A percentile compares a stretch with the other conserved stretches of the same genome.
phyloP scores from a whole-genome alignment of 164 flowering plant species.

The Magnolia changhungtana region DNA sequence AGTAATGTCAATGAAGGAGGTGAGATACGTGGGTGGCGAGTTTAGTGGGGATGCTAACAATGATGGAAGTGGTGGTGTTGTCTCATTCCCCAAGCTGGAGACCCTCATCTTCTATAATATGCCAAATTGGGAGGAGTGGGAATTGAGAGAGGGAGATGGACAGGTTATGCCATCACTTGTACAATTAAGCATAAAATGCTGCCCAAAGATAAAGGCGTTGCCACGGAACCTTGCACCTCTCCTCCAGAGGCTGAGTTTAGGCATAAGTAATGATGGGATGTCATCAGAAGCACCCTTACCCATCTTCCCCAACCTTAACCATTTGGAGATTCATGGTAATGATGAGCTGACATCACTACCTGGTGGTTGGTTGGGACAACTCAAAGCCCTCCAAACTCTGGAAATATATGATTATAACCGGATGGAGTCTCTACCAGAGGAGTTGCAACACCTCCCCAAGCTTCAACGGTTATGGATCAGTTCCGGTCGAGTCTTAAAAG shows the following conservation, averaged over 20 bases:
- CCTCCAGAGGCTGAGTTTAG: neutral
- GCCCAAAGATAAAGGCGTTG: neutral
- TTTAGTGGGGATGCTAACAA: neutral
- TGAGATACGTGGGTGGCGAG: neutral
- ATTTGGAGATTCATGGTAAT: neutral
- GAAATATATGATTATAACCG: neutral
- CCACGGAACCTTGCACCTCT: neutral
- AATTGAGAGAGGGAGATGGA: neutral
- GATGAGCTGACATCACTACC: neutral
- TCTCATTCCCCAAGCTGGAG: neutral
- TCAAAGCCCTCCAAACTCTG: neutral
- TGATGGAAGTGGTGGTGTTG: neutral
- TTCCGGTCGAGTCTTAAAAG: too few relatives aligned
- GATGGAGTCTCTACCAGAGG: neutral
- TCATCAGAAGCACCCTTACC: neutral
- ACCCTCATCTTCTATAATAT: rapidly evolving
- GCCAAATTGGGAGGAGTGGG: neutral
- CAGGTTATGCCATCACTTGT: neutral
- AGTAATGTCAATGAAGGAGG: rapidly evolving
- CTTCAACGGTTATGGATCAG: too few relatives aligned
- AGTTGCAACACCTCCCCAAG: neutral
- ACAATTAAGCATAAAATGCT: neutral
- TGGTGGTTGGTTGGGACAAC: neutral
- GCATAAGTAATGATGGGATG: neutral
- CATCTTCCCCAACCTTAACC: neutral